Percentiles rank a stretch among this genome's conserved stretches.
phyloP scores from a whole-genome alignment of 1,284 basidiomycete species.

The Trichosporon sp. region DNA sequence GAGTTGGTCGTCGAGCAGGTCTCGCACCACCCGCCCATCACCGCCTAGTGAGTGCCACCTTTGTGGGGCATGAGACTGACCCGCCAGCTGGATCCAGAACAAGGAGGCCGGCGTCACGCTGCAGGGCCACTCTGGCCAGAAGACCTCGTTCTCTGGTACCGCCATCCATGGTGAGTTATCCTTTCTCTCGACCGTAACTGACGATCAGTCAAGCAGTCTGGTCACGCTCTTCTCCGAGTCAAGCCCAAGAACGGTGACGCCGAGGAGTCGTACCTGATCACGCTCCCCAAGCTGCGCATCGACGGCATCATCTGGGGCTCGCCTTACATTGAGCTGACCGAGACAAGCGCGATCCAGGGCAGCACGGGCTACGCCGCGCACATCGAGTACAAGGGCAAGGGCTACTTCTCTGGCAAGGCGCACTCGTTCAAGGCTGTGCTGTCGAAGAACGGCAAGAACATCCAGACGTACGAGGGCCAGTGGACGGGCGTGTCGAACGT shows the following conservation, averaged over 20 bases:
- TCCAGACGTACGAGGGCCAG: conserved; percentile 72
- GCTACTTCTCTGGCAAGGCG: conserved; percentile 88
- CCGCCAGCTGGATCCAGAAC: conserved; percentile 73
- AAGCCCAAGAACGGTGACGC: conserved; percentile 56
- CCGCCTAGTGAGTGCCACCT: conserved; percentile 34
- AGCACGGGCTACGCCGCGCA: conserved; percentile 66
- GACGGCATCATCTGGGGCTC: conserved; percentile 55
- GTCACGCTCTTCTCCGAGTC: conserved; percentile 81
- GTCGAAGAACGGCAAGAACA: conserved; percentile 41
- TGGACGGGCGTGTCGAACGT: conserved; percentile 69
- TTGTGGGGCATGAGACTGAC: conserved; percentile 17
- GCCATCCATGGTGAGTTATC: conserved; percentile 66
- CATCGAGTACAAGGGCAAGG: conserved; percentile 91
- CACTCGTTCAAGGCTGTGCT: conserved; percentile 87
- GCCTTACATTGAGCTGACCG: conserved; percentile 69
- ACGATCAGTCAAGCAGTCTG: conserved; percentile 78
- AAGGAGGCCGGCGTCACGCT: conserved; percentile 70
- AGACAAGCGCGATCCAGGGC: conserved; percentile 76
- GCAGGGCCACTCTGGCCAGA: conserved; percentile 90
- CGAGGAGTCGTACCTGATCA: conserved; percentile 79
- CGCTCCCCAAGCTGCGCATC: conserved; percentile 74
- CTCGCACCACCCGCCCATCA: conserved; percentile 89
- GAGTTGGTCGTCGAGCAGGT: conserved; percentile 92
- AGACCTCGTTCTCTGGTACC: conserved; percentile 66
- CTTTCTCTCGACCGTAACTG: neutral